Evolutionary conservation across 441 rosid genomes (phyloP), one percentile per base, ranked within the genome.

Genomic region (Gossypium armourianum): DNA sequence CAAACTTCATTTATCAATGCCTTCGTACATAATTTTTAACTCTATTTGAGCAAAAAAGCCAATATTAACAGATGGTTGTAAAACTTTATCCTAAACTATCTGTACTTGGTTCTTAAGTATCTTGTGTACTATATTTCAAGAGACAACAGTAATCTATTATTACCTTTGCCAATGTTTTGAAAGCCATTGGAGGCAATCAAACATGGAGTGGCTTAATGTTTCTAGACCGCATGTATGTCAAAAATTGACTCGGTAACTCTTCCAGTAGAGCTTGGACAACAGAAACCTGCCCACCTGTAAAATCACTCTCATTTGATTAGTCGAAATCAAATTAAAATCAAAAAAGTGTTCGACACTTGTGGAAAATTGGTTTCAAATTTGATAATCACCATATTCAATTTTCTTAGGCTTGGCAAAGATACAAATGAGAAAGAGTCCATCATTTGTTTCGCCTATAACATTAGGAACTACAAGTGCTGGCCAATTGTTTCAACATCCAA

Each of bases 221-320:
- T 75, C 92, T 78, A 26, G 71, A n/a, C 8, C 90, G 80, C 79
- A 87, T 78, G 76, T 86, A 89, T 2, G 77, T 76, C 80, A 89
- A 58, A 76, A 91, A 89, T 80, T 91, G 97, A 13, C 86, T 86
- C 2, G 97, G 97, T 72, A 89, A 79, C 82, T 88, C 96, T 78
- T 86, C 95, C 56, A 91, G 60, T 29, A 88, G 90, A 60, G 88
- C 83, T 63, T 91, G 91, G 32, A 88, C 91, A 17, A 83, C 83
- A 9, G 91, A 86, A 2, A 87, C 69, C 72, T 50, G 82, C 36
- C 93, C 92, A 68, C 88, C 92, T 89, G 85, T 61, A 19, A 56
- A 20, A 71, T 28, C 23, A 53, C 63, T 26, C 29, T 6, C 24
- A 12, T 9, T 47, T 6, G 3, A 1, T 74, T 32, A 74, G 8